Conservation (phyloP, 78 protist genomes). For the Chrysochromulina tobinii region DNA sequence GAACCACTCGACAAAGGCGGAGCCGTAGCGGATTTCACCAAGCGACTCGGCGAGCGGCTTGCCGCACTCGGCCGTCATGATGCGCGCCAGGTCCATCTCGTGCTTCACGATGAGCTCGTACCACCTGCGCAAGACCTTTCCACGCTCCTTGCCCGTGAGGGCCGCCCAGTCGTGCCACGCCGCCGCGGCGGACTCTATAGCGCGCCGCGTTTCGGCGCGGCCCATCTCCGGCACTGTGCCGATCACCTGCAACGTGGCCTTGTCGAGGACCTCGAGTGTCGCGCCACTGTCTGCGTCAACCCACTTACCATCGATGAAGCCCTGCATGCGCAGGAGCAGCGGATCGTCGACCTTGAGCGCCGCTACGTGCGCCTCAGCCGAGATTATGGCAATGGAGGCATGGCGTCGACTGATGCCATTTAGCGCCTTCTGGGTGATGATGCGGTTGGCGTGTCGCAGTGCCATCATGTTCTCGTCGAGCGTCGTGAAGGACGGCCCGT, state of each 20-base stretch:
- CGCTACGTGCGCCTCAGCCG: not conserved
- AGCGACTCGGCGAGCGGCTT: constrained; percentile 46
- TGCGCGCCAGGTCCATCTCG: constrained; percentile 6
- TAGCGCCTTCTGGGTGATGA: too few species aligned
- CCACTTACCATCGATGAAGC: not conserved
- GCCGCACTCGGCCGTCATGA: constrained; percentile 50
- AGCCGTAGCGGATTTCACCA: constrained; percentile 40
- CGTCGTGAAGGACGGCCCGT: too few species aligned
- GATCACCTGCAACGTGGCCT: not conserved
- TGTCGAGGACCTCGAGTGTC: not conserved
- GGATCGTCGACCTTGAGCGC: not conserved
- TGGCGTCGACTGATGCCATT: too few species aligned
- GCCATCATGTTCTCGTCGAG: too few species aligned
- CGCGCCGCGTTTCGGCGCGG: not conserved
- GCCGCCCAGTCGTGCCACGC: not conserved
- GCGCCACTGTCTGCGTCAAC: not conserved
- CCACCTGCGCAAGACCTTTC: not conserved
- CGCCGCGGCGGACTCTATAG: not conserved
- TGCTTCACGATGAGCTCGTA: not conserved
- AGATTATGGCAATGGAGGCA: too few species aligned
- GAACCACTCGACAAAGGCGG: not conserved
- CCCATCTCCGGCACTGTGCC: not conserved
- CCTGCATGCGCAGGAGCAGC: not conserved
- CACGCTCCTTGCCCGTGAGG: not conserved
- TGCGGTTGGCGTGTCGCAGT: too few species aligned